These are phyloP conservation scores for Chaetomiaceae sp. DNA, from an alignment of 2,329 filamentous ascomycete species.

Conservation along the genomic window DNA sequence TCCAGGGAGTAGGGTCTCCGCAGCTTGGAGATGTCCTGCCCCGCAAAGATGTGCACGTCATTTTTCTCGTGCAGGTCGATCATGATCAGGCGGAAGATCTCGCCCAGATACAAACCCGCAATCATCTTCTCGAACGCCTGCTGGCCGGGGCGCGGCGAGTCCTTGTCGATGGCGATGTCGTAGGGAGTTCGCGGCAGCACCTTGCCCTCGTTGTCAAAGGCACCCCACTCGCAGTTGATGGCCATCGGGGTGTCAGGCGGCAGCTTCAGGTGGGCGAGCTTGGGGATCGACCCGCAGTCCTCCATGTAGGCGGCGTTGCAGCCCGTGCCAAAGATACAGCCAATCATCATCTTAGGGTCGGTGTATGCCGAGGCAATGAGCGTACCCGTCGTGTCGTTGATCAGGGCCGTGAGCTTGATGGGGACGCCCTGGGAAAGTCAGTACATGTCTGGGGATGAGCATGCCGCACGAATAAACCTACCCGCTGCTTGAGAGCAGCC, in stretches of 20 bases:
- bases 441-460: no score
- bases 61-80: slow-evolving; percentile 80
- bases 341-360: slow-evolving; percentile 87
- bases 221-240: slow-evolving; percentile 97
- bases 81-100: slow-evolving; percentile 86
- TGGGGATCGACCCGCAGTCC: slow-evolving; percentile 82
- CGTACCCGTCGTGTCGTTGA: slow-evolving; percentile 97
- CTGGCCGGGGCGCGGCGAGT: slow-evolving; percentile 87
- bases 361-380: slow-evolving; percentile 96
- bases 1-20: slow-evolving; percentile 87
- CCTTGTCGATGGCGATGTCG: slow-evolving; percentile 81
- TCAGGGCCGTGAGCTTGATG: slow-evolving; percentile 86
- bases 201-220: slow-evolving; percentile 90
- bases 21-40: slow-evolving; percentile 74
- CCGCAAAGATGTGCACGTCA: slow-evolving; percentile 71
- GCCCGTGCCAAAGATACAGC: slow-evolving; percentile 96
- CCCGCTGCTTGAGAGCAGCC: slow-evolving; percentile 65
- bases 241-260: slow-evolving; percentile 81
- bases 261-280: slow-evolving; percentile 87
- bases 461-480: no score
- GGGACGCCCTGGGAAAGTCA: slow-evolving; percentile 63
- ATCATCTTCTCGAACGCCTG: slow-evolving; percentile 99
- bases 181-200: slow-evolving; percentile 82
- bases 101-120: slow-evolving; percentile 87
- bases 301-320: slow-evolving; percentile 99